Evolutionary conservation across 2,329 filamentous ascomycete genomes (phyloP), one percentile per base, ranked within the genome.

Genomic region (Penicillium sp.): DNA sequence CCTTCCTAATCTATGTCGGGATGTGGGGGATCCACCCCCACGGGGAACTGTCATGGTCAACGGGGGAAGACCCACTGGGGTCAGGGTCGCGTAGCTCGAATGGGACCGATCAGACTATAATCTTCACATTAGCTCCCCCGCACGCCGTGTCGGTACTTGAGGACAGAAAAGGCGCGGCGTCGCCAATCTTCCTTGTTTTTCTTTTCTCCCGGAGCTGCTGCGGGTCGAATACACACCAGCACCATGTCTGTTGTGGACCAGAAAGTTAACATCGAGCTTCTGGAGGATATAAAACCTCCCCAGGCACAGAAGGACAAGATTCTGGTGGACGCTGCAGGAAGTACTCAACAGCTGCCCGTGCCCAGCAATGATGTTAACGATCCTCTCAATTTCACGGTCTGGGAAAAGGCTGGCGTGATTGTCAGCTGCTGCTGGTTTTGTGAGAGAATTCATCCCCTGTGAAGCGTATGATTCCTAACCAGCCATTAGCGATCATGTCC

Each of bases 351-450:
- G 27, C 37, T 69, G 11, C 67, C 66, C 5, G 55, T 68, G 26
- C 67, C 67, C 21, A 69, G 67, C 54, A 50, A 59, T 19, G 66
- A 69, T 44, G 62, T 63, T 5, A 69, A 69, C 54, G 66, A 69
- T 53, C 67, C 67, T 6, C 58, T 69, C 29, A 69, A 69, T 31
- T 66, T 61, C 37, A 58, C 63, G 1, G 19, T 33, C 2, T 65
- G 62, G 63, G 65, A 68, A 55, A 69, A 69, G 53, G 37, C 53
- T 0, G 66, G 63, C 9, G 60, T 69, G 31, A 64, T 69, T 23
- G 45, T 67, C 25, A 66, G 67, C 47, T 69, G 66, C 48, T 69
- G 67, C 50, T 69, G 67, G 67, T 69, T 69, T 23, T 69, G 64
- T 66, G 23, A 50, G 61, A 13, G 1, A 19, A 8, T 21, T 25